These are phyloP conservation scores for Claviceps pusilla DNA, from an alignment of 2,329 filamentous ascomycete species.

Conservation along the genomic window DNA sequence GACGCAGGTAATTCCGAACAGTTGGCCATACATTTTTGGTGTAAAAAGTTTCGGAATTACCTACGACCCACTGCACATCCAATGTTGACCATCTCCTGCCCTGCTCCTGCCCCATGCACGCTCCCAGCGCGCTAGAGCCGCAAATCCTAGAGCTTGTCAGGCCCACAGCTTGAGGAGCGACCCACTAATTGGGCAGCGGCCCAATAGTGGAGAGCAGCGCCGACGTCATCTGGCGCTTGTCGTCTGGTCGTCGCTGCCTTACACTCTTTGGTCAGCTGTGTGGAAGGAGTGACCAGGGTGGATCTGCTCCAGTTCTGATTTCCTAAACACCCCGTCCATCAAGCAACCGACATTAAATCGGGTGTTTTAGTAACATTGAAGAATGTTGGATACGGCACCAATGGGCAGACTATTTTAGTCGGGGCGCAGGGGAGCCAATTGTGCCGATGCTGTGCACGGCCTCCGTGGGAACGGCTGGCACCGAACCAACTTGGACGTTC, in stretches of 20 bases:
- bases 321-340: background rate
- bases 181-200: background rate
- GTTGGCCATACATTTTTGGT: too few relatives aligned
- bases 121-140: slow-evolving; percentile 3
- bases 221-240: background rate
- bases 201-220: background rate
- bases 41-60: too few relatives aligned
- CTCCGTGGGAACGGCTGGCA: background rate
- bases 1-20: too few relatives aligned
- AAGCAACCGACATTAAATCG: background rate
- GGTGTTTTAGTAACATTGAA: background rate
- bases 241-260: background rate
- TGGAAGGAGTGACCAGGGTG: background rate
- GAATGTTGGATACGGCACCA: background rate
- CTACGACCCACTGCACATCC: too few relatives aligned
- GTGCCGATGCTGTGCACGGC: background rate
- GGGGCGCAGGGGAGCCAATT: background rate
- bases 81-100: background rate
- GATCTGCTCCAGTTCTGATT: background rate
- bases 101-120: background rate
- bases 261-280: background rate
- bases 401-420: background rate
- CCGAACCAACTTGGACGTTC: background rate
- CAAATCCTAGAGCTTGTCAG: background rate
- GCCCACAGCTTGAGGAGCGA: background rate